Conservation (phyloP, 208 protist species). For the Sergeia podlipaevii region DNA sequence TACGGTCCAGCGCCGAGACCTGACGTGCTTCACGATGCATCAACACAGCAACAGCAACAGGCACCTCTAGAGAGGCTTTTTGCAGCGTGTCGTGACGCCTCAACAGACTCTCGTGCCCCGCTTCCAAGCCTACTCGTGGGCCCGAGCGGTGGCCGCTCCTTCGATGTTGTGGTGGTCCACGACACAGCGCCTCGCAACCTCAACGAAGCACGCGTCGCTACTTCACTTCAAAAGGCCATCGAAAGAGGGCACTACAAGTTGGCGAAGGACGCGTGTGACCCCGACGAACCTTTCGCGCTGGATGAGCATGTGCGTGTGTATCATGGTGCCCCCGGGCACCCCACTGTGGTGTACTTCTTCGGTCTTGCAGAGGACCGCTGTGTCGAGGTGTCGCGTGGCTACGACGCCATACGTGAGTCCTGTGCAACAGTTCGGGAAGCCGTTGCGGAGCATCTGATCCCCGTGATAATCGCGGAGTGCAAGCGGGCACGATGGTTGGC, state of each 20-base stretch:
- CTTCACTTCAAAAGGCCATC: background rate
- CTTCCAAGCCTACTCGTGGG: conserved; percentile 9
- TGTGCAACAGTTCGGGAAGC: conserved; percentile 2
- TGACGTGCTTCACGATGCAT: too few relatives aligned
- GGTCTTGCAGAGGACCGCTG: conserved; percentile 1
- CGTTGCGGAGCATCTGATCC: conserved; percentile 13
- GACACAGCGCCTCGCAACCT: conserved; percentile 4
- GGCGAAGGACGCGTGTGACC: background rate
- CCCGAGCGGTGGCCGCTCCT: conserved; percentile 6
- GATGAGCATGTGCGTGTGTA: conserved; percentile 14
- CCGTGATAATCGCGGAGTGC: conserved; percentile 10
- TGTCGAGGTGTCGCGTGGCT: conserved; percentile 7
- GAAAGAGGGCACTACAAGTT: conserved; percentile 17
- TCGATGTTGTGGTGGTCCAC: conserved; percentile 21
- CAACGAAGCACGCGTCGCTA: background rate
- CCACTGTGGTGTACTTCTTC: conserved; percentile 20
- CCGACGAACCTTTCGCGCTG: background rate
- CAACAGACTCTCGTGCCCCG: conserved; percentile 1
- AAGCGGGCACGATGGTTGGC: too few relatives aligned
- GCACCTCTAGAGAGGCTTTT: conserved; percentile 2
- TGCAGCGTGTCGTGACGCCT: conserved; percentile 9
- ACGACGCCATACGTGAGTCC: background rate
- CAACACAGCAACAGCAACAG: too few relatives aligned
- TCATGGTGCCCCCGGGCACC: conserved; percentile 13
- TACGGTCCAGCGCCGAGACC: too few relatives aligned